These are phyloP conservation scores for Plantago coronopus DNA, from an alignment of 305 asterid species.

Conservation along the genomic window DNA sequence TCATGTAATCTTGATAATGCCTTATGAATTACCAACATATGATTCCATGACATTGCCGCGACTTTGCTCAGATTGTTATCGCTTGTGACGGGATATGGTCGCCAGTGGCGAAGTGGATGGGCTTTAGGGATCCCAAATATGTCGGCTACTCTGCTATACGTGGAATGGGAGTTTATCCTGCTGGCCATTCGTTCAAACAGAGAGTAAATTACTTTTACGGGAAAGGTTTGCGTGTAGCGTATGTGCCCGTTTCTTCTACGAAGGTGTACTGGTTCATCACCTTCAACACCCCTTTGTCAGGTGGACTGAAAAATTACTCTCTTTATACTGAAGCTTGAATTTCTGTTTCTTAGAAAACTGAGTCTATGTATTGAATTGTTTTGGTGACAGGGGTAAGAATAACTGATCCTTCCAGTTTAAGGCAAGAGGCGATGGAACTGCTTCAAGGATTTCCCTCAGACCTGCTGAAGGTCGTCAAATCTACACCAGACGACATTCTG, in stretches of 20 bases:
- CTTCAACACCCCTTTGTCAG: constrained; percentile 71
- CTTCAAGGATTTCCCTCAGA: constrained; percentile 57
- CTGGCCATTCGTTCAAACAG: constrained; percentile 65
- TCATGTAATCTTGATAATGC: too few species aligned
- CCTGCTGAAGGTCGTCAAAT: constrained; percentile 38
- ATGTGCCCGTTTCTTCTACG: constrained; percentile 67
- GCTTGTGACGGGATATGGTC: constrained; percentile 92
- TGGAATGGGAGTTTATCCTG: constrained; percentile 74
- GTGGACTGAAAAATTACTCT: constrained; percentile 19
- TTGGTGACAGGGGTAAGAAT: constrained; percentile 57
- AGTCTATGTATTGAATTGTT: neutral
- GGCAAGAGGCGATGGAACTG: constrained; percentile 42
- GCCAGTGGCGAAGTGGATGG: constrained; percentile 94
- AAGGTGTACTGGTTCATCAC: constrained; percentile 90
- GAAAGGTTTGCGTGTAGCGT: constrained; percentile 78
- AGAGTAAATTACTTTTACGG: constrained; percentile 69
- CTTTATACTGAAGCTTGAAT: neutral
- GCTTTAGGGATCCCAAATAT: constrained; percentile 66
- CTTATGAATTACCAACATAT: too few species aligned
- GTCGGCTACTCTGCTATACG: constrained; percentile 79
- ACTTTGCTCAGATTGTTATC: constrained; percentile 54
- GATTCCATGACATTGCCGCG: neutral
- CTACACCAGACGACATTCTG: constrained; percentile 63
- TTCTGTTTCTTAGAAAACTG: neutral
- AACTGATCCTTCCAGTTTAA: constrained; percentile 61